A percentile compares a stretch with the other conserved stretches of the same genome.
These are phyloP conservation scores for Gossypium bickii DNA, from an alignment of 345 rosid species.

Conservation along the genomic window DNA sequence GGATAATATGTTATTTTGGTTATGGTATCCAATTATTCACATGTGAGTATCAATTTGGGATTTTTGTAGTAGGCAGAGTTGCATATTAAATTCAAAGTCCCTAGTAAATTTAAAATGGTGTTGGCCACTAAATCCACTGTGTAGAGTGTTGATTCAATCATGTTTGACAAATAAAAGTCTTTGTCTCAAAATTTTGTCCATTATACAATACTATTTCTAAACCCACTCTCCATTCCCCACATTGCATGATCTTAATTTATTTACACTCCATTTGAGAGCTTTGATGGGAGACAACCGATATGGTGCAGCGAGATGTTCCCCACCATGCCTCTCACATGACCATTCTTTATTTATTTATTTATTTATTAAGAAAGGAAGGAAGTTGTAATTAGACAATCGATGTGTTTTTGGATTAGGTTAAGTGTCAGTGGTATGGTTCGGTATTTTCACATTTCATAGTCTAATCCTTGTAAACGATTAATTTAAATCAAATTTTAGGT, in stretches of 20 bases:
- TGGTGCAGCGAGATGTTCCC: neutral
- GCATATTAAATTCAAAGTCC: neutral
- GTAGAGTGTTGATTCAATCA: slow-evolving; percentile 6
- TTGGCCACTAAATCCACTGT: slow-evolving; percentile 17
- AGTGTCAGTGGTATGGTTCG: too few species aligned
- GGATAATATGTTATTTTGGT: neutral
- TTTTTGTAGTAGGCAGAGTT: neutral
- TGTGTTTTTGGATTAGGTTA: too few species aligned
- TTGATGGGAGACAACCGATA: neutral
- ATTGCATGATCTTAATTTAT: neutral
- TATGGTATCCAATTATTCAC: neutral
- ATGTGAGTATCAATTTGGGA: neutral
- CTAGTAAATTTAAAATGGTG: neutral
- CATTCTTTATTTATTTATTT: neutral
- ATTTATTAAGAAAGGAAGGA: neutral
- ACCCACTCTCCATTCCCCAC: neutral
- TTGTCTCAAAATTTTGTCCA: neutral
- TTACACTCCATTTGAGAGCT: neutral
- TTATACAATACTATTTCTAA: neutral
- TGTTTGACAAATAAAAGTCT: neutral
- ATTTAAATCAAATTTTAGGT: too few species aligned
- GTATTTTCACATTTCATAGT: too few species aligned
- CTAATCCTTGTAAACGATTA: too few species aligned
- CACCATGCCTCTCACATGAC: neutral
- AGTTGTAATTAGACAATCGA: neutral